Percentiles rank a stretch among this genome's conserved stretches.
Conservation (phyloP, 306 rosid species). For the Hylodesmum podocarpum region DNA sequence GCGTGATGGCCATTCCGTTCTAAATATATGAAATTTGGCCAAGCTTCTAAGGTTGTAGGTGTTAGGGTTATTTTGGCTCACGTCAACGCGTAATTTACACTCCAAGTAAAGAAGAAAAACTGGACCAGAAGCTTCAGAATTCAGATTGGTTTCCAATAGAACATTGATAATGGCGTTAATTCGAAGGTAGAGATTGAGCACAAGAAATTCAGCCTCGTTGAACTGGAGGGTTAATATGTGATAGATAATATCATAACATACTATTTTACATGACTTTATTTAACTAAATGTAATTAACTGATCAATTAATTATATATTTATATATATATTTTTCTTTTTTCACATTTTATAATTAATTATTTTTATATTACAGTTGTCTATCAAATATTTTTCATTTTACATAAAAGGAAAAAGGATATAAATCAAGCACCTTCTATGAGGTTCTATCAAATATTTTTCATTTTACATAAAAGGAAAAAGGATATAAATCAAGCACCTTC, state of each 20-base stretch:
- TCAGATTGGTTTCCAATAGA: constrained; percentile 47
- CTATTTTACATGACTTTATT: too few relatives aligned
- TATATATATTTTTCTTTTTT: too few relatives aligned
- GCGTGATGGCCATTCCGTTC: constrained; percentile 65
- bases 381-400: too few relatives aligned
- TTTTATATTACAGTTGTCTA: too few relatives aligned
- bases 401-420: background rate
- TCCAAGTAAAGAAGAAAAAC: constrained; percentile 55
- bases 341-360: too few relatives aligned
- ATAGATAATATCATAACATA: too few relatives aligned
- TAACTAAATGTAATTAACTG: too few relatives aligned
- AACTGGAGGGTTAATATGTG: background rate
- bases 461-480: background rate
- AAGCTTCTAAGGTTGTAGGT: constrained; percentile 46
- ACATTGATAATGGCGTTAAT: constrained; percentile 44
- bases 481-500: background rate
- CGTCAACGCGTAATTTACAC: constrained; percentile 62
- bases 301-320: too few relatives aligned
- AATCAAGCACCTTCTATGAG: background rate
- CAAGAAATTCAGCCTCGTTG: constrained; percentile 19
- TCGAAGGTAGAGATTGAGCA: constrained; percentile 52
- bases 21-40: constrained; percentile 59
- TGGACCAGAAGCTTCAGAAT: constrained; percentile 52
- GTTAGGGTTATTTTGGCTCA: constrained; percentile 53
- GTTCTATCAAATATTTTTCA: too few relatives aligned